Percentiles rank a stretch among this genome's conserved stretches.
phyloP scores from a whole-genome alignment of 176 grass and related monocot genomes.

The Aegilops umbellulata region DNA sequence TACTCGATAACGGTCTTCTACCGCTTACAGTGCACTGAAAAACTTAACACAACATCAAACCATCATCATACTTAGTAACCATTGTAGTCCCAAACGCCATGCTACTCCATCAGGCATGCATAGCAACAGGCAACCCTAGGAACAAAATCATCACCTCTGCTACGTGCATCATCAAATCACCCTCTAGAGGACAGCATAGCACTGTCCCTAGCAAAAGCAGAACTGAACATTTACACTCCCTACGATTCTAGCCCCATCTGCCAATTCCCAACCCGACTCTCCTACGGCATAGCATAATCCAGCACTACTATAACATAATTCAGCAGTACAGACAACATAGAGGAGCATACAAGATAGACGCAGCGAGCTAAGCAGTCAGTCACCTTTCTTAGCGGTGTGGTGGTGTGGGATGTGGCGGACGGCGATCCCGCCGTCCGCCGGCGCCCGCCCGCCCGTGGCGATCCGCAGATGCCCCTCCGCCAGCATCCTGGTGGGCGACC shows the following conservation, averaged over 20 bases:
- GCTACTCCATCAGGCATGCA: not conserved
- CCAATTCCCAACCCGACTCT: not conserved
- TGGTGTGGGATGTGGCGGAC: slow-evolving; percentile 62
- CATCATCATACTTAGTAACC: not conserved
- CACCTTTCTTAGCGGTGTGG: slow-evolving; percentile 48
- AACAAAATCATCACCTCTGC: too few relatives aligned
- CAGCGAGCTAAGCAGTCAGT: not conserved
- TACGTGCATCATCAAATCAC: not conserved
- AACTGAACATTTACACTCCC: not conserved
- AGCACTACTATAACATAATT: not conserved
- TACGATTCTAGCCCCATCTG: not conserved
- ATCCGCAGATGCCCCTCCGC: slow-evolving; percentile 56
- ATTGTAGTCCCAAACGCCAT: not conserved
- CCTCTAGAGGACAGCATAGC: not conserved
- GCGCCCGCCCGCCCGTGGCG: slow-evolving; percentile 50
- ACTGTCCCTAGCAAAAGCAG: not conserved
- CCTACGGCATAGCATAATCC: not conserved
- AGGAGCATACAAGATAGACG: accelerated
- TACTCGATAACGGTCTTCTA: not conserved
- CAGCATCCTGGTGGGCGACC: slow-evolving; percentile 63
- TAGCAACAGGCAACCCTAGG: not conserved
- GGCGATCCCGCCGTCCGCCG: slow-evolving; percentile 56
- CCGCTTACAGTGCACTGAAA: not conserved
- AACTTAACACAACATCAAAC: not conserved
- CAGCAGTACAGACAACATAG: not conserved